Evolutionary conservation across 805 yeast species (phyloP), one percentile per base, ranked within the genome.

Genomic region (Monosporozyma yasuniensis): DNA sequence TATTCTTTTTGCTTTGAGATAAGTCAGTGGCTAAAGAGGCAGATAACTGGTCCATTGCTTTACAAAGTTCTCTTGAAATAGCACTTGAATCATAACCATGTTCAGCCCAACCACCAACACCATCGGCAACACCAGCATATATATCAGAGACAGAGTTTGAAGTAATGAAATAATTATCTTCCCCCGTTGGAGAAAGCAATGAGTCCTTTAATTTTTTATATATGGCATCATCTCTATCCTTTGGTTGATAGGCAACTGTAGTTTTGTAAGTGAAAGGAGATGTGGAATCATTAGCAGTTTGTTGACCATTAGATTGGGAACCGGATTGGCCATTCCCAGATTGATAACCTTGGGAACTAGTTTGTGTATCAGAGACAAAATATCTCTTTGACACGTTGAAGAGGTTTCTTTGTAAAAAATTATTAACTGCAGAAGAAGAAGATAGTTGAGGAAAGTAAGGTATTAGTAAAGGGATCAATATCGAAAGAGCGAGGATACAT

Each of bases 61-160:
- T 68, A 55, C 96, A 84, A 38, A 91, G 69, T 58, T 87, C 93
- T 56, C 95, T 74, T 39, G 93, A 82, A 52, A 91, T 86, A 7
- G 91, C 91, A 51, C 88, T 78, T 1, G 96, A 86, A 64, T 91
- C 96, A 59, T 80, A 84, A 0, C 97, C 97, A 44, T 86, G 83
- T 53, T 87, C 93, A 1, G 86, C 78, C 97, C 98, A 91, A 3
- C 98, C 98, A 14, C 98, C 98, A 3, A 93, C 98, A 12, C 99
- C 99, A 68, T 91, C 99, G 5, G 96, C 84, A 3, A 86, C 93
- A 21, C 91, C 95, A n/a, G 81, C 74, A 4, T 84, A 78, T 0
- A 83, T 54, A 34, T 61, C 65, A 21, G 66, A 66, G 3, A 18
- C 25, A 16, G 42, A 44, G 19, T 46, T 47, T 9, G 48, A 11